Base-by-base conservation (phyloP, 2,329 filamentous ascomycete genomes). In the Pseudocercospora pini-densiflorae region DNA sequence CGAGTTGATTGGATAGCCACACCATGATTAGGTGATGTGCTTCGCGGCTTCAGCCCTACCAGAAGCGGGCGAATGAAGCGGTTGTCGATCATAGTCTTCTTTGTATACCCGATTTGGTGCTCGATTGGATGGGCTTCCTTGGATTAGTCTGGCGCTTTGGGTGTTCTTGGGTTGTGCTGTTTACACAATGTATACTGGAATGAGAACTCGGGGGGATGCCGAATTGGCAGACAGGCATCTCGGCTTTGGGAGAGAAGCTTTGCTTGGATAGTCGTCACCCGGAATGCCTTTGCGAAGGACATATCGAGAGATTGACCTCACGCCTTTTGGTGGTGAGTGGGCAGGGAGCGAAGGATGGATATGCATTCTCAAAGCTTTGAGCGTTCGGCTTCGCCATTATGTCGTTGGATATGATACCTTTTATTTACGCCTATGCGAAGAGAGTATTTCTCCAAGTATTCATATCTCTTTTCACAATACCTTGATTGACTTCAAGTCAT, bases 1-100 rank as follows among this genome's bases (percentile, higher is more conserved):
- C 72, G 62, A 73, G 68, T 59, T 75, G 61, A 74, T 64, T 14
- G 29, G 49, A 40, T n/a, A 61, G 60, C 21, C 23, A 40, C 45
- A 24, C 45, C 21, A 8, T 23, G n/a, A 59, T 40, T 29, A 36
- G 40, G 58, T 10, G 47, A 31, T 21, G 31, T 43, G 59, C 53
- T 65, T 45, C 59, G 33, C 53, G 43, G 53, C 53, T 59, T 33
- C 33, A 45, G 54, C 29, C 21, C 61, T 43, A 19, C 23, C 40
- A 51, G 51, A 57, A 33, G 33, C 24, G 23, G 51, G 51, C 24
- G 19, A 24, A 12, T 31, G 16, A 24, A 55, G 24, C 10, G 47
- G 9, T 16, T 27, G 23, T 16, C 47, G 9, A 51, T 51, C n/a
- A 16, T 31, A 4, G 23, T 27, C 16, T 27, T 27, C 16, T 29